Evolutionary conservation across 164 flowering plant genomes (phyloP).

Genomic region (Litsea cubeba): DNA sequence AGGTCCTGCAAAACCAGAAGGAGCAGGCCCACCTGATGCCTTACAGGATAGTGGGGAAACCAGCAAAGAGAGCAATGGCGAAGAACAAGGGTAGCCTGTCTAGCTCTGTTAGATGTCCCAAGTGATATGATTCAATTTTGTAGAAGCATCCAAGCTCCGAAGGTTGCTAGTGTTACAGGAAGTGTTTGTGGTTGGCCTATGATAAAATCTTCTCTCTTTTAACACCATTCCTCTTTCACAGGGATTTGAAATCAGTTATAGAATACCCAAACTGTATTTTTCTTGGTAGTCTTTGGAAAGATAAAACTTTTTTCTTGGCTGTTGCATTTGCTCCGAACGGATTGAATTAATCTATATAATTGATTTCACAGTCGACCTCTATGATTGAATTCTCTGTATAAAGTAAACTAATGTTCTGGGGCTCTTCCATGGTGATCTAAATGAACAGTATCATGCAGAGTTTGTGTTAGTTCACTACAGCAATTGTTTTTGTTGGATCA

Average conservation of each 20-base stretch:
- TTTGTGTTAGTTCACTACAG: too few species aligned
- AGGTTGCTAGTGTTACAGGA: neutral
- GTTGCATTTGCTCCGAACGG: too few species aligned
- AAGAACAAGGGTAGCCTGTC: slow-evolving; percentile 18
- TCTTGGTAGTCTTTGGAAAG: neutral
- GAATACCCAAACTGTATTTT: neutral
- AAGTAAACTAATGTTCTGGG: too few species aligned
- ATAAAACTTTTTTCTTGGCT: too few species aligned
- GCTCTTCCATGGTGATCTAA: too few species aligned
- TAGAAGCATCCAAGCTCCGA: slow-evolving; percentile 6
- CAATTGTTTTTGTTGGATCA: too few species aligned
- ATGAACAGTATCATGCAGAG: too few species aligned
- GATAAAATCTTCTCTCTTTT: neutral
- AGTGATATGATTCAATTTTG: slow-evolving; percentile 24
- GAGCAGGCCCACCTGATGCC: slow-evolving; percentile 13
- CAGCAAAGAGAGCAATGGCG: slow-evolving; percentile 17
- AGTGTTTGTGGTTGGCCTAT: neutral
- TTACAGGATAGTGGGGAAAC: slow-evolving; percentile 18
- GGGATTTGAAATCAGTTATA: neutral
- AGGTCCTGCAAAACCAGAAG: slow-evolving; percentile 60
- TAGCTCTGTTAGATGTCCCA: neutral
- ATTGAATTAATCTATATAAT: too few species aligned
- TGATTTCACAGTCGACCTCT: too few species aligned
- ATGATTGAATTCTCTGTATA: too few species aligned
- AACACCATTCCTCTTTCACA: neutral